phyloP scores from a whole-genome alignment of 441 rosid genomes.

The Breynia disticha region DNA sequence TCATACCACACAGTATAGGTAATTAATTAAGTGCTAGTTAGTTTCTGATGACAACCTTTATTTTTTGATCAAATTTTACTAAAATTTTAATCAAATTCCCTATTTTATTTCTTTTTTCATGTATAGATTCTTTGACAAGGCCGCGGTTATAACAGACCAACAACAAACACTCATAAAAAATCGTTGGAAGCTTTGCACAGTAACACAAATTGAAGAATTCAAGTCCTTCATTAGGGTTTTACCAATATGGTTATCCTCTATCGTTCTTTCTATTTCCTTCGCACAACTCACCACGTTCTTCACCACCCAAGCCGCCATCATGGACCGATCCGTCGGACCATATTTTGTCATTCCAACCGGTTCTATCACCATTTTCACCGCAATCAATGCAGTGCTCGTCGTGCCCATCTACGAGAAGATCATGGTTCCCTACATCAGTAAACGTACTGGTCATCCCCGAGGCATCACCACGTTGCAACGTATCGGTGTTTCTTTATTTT shows the following conservation, averaged over 20 bases:
- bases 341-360: conserved; percentile 31
- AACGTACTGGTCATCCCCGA: conserved; percentile 22
- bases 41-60: conserved; percentile 4
- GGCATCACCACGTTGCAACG: conserved; percentile 37
- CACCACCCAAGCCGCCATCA: conserved; percentile 29
- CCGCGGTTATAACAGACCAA: conserved; percentile 17
- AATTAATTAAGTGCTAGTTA: too few species aligned
- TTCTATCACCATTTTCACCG: conserved; percentile 28
- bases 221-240: conserved; percentile 32
- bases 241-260: conserved; percentile 36
- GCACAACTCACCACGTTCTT: conserved; percentile 33
- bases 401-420: conserved; percentile 30
- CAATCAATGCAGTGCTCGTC: conserved; percentile 31
- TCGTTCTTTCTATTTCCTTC: conserved; percentile 28
- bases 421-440: conserved; percentile 26
- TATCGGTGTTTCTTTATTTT: conserved; percentile 31
- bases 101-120: not conserved
- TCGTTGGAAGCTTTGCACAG: conserved; percentile 41
- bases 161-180: conserved; percentile 3
- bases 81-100: not conserved
- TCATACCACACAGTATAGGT: too few species aligned
- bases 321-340: conserved; percentile 31
- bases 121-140: conserved; percentile 33
- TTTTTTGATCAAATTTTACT: not conserved
- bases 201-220: conserved; percentile 38